phyloP scores from a whole-genome alignment of 306 rosid species.

The Quercus aquifolioides region DNA sequence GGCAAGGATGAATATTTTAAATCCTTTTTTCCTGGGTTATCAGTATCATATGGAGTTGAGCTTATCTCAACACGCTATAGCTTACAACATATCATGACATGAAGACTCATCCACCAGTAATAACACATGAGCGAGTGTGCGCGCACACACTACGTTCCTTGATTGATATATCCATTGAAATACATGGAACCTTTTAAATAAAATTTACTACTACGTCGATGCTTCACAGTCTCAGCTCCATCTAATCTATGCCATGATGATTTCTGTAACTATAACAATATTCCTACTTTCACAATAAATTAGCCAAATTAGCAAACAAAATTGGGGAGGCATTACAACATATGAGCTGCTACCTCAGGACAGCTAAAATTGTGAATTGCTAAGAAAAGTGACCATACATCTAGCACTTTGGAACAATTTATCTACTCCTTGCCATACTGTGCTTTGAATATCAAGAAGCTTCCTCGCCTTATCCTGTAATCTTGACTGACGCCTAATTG shows the following conservation, averaged over 20 bases:
- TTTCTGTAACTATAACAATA: not conserved
- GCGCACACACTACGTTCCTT: not conserved
- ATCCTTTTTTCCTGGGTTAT: too few relatives aligned
- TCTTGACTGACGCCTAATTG: slow-evolving; percentile 57
- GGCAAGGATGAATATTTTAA: too few relatives aligned
- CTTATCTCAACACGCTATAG: not conserved
- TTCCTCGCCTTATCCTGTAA: slow-evolving; percentile 76
- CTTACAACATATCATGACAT: not conserved
- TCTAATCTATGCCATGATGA: not conserved
- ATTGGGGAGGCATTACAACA: not conserved
- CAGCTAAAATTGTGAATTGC: slow-evolving; percentile 65
- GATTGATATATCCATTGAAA: not conserved
- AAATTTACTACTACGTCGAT: not conserved
- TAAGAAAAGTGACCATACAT: slow-evolving; percentile 74
- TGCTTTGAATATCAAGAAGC: slow-evolving; percentile 70
- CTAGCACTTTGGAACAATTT: slow-evolving; percentile 68
- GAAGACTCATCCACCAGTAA: slow-evolving; percentile 10
- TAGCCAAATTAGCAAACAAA: slow-evolving; percentile 6
- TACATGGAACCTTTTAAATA: not conserved
- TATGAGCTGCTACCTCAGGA: not conserved
- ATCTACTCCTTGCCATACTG: slow-evolving; percentile 77
- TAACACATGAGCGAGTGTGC: not conserved
- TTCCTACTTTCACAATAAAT: not conserved
- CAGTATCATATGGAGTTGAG: not conserved
- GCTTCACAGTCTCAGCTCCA: not conserved